Conservation (phyloP, 352 stramenopile genomes). For the Pythium insidiosum region DNA sequence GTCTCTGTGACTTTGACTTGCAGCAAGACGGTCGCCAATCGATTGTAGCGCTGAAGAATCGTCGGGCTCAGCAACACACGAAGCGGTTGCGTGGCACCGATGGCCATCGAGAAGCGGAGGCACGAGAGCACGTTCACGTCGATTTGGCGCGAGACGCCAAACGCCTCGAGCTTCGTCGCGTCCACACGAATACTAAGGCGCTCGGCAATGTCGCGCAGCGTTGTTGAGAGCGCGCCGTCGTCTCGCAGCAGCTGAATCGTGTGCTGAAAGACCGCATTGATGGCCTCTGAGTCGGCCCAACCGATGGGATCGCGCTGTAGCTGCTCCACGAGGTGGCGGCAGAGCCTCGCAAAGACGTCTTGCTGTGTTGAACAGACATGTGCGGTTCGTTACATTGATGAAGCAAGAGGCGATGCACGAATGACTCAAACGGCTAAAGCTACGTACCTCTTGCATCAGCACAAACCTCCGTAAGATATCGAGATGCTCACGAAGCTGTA, state of each 20-base stretch:
- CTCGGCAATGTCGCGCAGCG: constrained; percentile 28
- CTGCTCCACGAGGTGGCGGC: constrained; percentile 34
- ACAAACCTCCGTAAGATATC: constrained; percentile 47
- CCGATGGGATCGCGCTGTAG: constrained; percentile 41
- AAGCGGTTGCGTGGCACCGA: constrained; percentile 35
- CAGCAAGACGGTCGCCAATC: constrained; percentile 38
- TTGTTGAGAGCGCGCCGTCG: constrained; percentile 28
- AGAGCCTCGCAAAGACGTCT: constrained; percentile 55
- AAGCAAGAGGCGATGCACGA: not conserved
- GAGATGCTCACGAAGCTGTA: constrained; percentile 43
- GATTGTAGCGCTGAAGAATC: constrained; percentile 58
- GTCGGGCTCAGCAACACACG: constrained; percentile 50
- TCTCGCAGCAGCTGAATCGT: constrained; percentile 41
- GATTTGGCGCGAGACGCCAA: constrained; percentile 24
- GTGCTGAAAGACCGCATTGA: constrained; percentile 47
- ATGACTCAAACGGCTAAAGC: not conserved
- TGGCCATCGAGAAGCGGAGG: constrained; percentile 46
- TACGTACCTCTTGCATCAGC: constrained; percentile 62
- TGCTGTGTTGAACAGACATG: constrained; percentile 26
- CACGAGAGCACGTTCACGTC: constrained; percentile 51
- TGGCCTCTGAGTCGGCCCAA: constrained; percentile 43
- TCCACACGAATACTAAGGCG: constrained; percentile 41
- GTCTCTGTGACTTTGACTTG: constrained; percentile 62
- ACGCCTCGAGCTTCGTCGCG: constrained; percentile 30
- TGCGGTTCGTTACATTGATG: not conserved